These are phyloP conservation scores for Pleurotus citrinopileatus DNA, from an alignment of 768 basidiomycete genomes.

Conservation along the genomic window DNA sequence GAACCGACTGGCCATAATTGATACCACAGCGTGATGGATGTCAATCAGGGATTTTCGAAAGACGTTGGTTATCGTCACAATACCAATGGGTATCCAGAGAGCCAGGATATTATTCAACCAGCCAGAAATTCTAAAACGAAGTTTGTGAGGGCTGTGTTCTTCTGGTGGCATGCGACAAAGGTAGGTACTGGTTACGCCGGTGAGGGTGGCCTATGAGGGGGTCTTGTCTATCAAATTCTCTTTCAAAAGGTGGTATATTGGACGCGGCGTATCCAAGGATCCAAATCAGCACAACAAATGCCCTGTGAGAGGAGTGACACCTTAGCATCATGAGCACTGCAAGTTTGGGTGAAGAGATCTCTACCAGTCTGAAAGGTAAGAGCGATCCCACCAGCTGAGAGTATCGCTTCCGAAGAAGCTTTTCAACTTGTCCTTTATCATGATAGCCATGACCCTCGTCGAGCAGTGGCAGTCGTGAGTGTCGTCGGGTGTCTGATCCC, in stretches of 20 bases:
- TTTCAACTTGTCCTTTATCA: neutral
- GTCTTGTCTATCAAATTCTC: constrained; percentile 48
- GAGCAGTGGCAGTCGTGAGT: neutral
- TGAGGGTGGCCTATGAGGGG: constrained; percentile 51
- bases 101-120: constrained; percentile 44
- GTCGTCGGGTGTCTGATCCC: neutral
- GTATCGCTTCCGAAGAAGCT: constrained; percentile 32
- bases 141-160: neutral
- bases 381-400: constrained; percentile 39
- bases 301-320: constrained; percentile 20
- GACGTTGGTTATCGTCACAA: constrained; percentile 34
- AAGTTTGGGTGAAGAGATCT: neutral
- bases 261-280: constrained; percentile 36
- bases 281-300: constrained; percentile 39
- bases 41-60: constrained; percentile 43
- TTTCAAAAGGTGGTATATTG: constrained; percentile 41
- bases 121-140: constrained; percentile 42
- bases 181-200: constrained; percentile 45
- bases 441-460: neutral
- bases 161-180: too few relatives aligned
- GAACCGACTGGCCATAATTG: constrained; percentile 41
- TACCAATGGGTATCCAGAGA: constrained; percentile 40
- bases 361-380: constrained; percentile 58
- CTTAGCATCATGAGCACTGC: neutral
- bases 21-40: constrained; percentile 57